phyloP scores from a whole-genome alignment of 805 yeast species.

The Schwanniomyces yamadae region DNA sequence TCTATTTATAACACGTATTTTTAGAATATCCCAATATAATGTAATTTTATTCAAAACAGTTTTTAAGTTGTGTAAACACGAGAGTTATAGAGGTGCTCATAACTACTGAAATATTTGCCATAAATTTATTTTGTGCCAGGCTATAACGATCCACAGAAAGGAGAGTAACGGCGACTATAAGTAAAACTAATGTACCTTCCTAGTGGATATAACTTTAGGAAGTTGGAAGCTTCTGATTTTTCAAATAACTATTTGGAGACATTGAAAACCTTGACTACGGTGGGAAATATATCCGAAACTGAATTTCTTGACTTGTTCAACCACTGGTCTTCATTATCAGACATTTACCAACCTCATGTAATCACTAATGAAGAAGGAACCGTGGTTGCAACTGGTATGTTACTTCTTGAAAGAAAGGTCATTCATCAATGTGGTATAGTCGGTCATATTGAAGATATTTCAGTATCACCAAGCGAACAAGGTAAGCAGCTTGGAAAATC shows the following conservation, averaged over 20 bases:
- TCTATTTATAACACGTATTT: too few species aligned
- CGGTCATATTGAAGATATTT: conserved; percentile 94
- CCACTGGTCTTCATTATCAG: conserved; percentile 55
- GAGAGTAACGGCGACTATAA: too few species aligned
- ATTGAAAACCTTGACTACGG: conserved; percentile 71
- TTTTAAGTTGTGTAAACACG: too few species aligned
- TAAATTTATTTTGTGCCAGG: too few species aligned
- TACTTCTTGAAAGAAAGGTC: conserved; percentile 75
- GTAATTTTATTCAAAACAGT: too few species aligned
- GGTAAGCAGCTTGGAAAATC: conserved; percentile 78
- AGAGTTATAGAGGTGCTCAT: too few species aligned
- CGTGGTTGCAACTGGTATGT: conserved; percentile 82
- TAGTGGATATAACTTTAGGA: conserved; percentile 67
- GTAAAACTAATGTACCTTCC: conserved; percentile 53
- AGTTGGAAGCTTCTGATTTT: conserved; percentile 55
- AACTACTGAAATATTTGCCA: too few species aligned
- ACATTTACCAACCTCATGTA: conserved; percentile 67
- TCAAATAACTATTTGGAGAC: conserved; percentile 61
- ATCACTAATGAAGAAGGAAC: conserved; percentile 50
- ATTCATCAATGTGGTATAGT: conserved; percentile 83
- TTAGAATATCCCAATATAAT: too few species aligned
- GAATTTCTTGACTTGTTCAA: conserved; percentile 52
- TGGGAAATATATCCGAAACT: conserved; percentile 62
- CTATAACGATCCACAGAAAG: too few species aligned
- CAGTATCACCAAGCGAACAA: conserved; percentile 72